Percentiles rank a stretch among this genome's conserved stretches.
Evolutionary conservation across 2,329 filamentous ascomycete species (phyloP).

Genomic region (Cladosporium sp.): DNA sequence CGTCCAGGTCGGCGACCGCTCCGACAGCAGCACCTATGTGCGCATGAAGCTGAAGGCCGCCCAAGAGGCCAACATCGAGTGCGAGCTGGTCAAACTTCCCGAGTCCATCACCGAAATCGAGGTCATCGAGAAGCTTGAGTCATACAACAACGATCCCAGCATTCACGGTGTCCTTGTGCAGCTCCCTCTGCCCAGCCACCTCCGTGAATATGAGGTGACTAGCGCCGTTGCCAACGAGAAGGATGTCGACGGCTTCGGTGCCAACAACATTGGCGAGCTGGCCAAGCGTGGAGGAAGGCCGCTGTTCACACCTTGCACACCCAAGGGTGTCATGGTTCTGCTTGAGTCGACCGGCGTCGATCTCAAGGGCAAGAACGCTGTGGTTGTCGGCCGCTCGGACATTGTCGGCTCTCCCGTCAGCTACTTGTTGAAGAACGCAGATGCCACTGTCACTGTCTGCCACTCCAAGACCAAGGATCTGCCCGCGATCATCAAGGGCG

Average conservation of each 20-base stretch:
- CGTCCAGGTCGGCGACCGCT: constrained; percentile 91
- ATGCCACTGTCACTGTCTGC: constrained; percentile 94
- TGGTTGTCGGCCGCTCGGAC: constrained; percentile 90
- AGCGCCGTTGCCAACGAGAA: constrained; percentile 89
- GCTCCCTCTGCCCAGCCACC: constrained; percentile 80
- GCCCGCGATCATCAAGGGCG: constrained; percentile 68
- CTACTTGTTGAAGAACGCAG: constrained; percentile 89
- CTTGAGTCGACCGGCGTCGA: constrained; percentile 79
- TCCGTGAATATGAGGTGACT: constrained; percentile 86
- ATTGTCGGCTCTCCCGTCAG: constrained; percentile 97
- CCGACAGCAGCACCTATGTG: constrained; percentile 91
- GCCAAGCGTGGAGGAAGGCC: constrained; percentile 91
- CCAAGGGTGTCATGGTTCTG: constrained; percentile 93
- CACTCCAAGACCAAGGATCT: constrained; percentile 82
- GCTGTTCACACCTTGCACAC: constrained; percentile 89
- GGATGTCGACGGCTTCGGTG: constrained; percentile 96
- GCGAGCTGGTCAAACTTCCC: constrained; percentile 78
- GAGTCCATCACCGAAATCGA: constrained; percentile 79
- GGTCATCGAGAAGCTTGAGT: constrained; percentile 74
- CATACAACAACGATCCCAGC: constrained; percentile 78
- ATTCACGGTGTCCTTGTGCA: constrained; percentile 95
- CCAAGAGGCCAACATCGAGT: constrained; percentile 86
- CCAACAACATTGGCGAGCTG: constrained; percentile 90
- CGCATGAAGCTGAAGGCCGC: constrained; percentile 99
- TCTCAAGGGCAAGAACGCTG: constrained; percentile 83